Conservation (phyloP, 441 rosid species). For the Erysimum pusillum region DNA sequence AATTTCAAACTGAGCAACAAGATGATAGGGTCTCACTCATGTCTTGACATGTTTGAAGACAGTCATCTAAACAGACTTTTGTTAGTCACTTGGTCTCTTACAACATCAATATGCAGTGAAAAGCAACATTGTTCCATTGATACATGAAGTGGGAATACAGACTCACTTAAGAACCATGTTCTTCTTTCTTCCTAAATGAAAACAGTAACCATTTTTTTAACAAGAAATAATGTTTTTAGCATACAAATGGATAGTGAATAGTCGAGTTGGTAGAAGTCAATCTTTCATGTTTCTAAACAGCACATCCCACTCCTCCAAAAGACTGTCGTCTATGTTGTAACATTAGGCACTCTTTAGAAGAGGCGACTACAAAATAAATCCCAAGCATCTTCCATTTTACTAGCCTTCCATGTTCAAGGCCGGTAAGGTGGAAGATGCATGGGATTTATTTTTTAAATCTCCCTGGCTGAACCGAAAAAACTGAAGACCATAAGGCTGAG, state of each 20-base stretch:
- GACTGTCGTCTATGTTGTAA: neutral
- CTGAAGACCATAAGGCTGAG: too few species aligned
- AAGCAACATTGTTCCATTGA: neutral
- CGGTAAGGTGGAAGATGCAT: too few species aligned
- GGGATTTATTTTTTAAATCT: too few species aligned
- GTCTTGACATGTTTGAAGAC: neutral
- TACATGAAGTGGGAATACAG: neutral
- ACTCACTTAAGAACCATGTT: neutral
- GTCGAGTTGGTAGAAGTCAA: too few species aligned
- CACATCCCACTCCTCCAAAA: too few species aligned
- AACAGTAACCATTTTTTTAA: neutral
- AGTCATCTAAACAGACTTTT: neutral
- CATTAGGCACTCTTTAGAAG: neutral
- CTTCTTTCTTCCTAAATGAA: neutral
- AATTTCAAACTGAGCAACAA: constrained; percentile 4
- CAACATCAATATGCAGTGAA: neutral
- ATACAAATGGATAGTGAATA: constrained; percentile 1
- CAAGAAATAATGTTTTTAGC: neutral
- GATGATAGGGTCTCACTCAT: constrained; percentile 2
- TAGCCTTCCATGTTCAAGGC: too few species aligned
- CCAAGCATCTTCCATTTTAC: too few species aligned
- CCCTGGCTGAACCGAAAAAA: too few species aligned
- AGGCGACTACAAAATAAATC: too few species aligned
- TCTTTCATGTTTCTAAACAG: too few species aligned
- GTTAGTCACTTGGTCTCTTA: neutral